Evolutionary conservation across 2,329 filamentous ascomycete species (phyloP), one percentile per base, ranked within the genome.

Genomic region (Trichoderma citrinoviride): DNA sequence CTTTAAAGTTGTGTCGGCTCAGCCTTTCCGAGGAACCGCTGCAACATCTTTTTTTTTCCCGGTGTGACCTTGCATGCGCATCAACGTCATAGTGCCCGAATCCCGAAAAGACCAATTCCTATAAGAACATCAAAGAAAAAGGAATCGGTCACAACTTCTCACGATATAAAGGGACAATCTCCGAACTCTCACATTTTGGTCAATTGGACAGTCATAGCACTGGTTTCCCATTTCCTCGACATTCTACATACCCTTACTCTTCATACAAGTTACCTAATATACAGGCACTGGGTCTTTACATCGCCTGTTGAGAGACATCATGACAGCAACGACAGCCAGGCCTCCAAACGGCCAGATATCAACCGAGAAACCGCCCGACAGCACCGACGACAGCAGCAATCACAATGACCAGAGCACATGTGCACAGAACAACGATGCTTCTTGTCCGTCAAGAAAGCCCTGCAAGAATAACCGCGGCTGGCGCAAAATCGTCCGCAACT

Each of bases 401-500:
- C 17, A 33, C 15, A 17, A 53, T 23, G 50, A 64, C 55, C 47
- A 64, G 62, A 4, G 14, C 14, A 8, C 29, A 3, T n/a, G n/a
- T n/a, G 10, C 8, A 33, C 44, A 47, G 54, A 40, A 64, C 67
- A 4, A 25, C 33, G 52, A 49, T 40, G 25, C 37, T 21, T 40
- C 63, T 43, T 53, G 52, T 62, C 66, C 60, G 27, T 62, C 49
- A 21, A 52, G 12, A 64, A 65, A 61, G 46, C 71, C 71, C 5
- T 75, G 74, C 60, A 75, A 76, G 61, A 72, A 79, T 33, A 73
- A 75, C 25, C 71, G 71, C 21, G 79, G 79, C 4, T 82, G 79
- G 79, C 71, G 79, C 64, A 77, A 77, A 66, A 76, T 83, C 40
- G 76, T 83, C 44, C 78, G 81, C 64, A 82, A 85, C 70, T 85